Percentiles rank a stretch among this genome's conserved stretches.
Conservation (phyloP, 2,329 filamentous ascomycete species). For the Helicocarpus griseus region DNA sequence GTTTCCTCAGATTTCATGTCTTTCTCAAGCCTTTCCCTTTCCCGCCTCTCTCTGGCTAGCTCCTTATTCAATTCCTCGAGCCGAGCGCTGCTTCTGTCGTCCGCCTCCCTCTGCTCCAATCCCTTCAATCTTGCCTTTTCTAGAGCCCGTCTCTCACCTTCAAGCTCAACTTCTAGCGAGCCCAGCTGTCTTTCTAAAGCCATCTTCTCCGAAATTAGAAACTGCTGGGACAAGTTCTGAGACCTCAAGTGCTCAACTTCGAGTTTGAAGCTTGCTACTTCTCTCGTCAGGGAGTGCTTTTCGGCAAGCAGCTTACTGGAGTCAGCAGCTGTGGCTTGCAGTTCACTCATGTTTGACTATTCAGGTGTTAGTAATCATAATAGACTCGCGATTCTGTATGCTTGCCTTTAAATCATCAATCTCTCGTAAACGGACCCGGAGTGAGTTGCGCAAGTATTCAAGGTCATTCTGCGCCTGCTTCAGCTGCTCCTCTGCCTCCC, state of each 20-base stretch:
- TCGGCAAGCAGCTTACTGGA: slow-evolving; percentile 60
- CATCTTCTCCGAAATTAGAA: slow-evolving; percentile 69
- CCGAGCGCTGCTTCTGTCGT: slow-evolving; percentile 30
- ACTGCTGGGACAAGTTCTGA: slow-evolving; percentile 53
- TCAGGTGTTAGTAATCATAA: background rate
- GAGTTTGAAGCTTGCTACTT: slow-evolving; percentile 49
- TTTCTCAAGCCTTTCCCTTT: slow-evolving; percentile 57
- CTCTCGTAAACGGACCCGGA: slow-evolving; percentile 44
- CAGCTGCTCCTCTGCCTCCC: slow-evolving; percentile 37
- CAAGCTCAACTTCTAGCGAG: slow-evolving; percentile 68
- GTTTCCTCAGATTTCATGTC: slow-evolving; percentile 46
- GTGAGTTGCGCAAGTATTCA: slow-evolving; percentile 16
- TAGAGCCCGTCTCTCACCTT: slow-evolving; percentile 65
- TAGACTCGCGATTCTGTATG: background rate
- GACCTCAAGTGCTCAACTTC: slow-evolving; percentile 54
- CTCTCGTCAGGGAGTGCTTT: slow-evolving; percentile 52
- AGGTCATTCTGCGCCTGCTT: slow-evolving; percentile 41
- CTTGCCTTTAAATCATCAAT: slow-evolving; percentile 47
- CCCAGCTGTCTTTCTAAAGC: slow-evolving; percentile 68
- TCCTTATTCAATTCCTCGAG: slow-evolving; percentile 46
- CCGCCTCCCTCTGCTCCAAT: slow-evolving; percentile 30
- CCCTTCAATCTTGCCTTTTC: slow-evolving; percentile 43
- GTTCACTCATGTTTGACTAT: slow-evolving; percentile 51
- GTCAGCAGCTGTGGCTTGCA: slow-evolving; percentile 58
- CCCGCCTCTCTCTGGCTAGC: slow-evolving; percentile 50